phyloP scores from a whole-genome alignment of 2,329 filamentous ascomycete genomes.

The Fusarium sp. region DNA sequence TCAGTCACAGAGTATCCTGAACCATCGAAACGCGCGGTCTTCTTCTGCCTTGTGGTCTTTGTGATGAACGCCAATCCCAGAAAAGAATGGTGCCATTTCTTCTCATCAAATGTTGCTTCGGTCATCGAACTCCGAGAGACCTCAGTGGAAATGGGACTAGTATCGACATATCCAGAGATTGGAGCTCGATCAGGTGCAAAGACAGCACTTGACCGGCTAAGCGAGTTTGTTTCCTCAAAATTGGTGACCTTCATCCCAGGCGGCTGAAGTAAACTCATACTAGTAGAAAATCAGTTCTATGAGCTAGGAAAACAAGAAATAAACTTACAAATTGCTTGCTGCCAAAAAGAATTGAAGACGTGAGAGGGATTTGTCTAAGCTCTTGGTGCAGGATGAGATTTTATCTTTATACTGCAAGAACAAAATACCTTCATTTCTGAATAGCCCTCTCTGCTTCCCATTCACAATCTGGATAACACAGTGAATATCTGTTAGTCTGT shows the following conservation, averaged over 20 bases:
- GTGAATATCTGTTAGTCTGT: neutral
- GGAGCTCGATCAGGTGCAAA: accelerated
- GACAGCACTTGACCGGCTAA: accelerated
- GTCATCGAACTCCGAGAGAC: accelerated
- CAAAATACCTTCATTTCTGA: neutral
- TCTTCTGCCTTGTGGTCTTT: neutral
- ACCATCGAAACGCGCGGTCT: accelerated
- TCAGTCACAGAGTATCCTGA: accelerated
- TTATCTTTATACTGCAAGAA: constrained; percentile 10
- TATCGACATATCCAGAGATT: neutral
- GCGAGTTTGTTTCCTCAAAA: too few species aligned
- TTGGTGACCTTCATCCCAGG: accelerated
- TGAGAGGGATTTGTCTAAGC: neutral
- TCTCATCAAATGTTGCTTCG: accelerated
- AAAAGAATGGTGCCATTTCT: neutral
- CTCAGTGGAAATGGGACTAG: neutral
- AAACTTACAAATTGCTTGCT: neutral
- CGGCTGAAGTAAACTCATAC: neutral
- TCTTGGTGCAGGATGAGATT: neutral
- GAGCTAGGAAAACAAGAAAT: accelerated
- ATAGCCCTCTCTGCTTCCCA: neutral
- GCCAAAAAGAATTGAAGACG: neutral
- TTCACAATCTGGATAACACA: neutral
- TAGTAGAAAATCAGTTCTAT: accelerated
- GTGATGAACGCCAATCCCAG: neutral